phyloP scores from a whole-genome alignment of 192 early-diverging fungal genomes.

The Pilaira anomala region DNA sequence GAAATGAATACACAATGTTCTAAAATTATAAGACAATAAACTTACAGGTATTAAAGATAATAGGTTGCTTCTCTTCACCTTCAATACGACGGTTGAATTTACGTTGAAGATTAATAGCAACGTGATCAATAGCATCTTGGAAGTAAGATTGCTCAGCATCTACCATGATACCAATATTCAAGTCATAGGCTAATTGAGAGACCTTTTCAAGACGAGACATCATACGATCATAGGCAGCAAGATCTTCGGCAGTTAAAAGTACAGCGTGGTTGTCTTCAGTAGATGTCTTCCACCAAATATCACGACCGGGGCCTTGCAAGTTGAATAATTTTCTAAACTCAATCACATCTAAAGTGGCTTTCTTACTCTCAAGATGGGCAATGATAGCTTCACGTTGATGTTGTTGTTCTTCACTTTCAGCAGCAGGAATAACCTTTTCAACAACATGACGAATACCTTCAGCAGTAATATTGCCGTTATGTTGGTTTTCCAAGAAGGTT shows the following conservation, averaged over 20 bases:
- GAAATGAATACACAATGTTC: slow-evolving; percentile 1
- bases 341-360: slow-evolving; percentile 17
- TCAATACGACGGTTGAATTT: slow-evolving; percentile 59
- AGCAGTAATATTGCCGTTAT: slow-evolving; percentile 16
- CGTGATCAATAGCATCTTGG: slow-evolving; percentile 87
- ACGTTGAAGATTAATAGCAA: slow-evolving; percentile 66
- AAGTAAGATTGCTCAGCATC: slow-evolving; percentile 95
- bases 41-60: slow-evolving; percentile 87
- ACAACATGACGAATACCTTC: slow-evolving; percentile 3
- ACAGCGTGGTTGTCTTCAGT: background rate
- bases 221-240: slow-evolving; percentile 68
- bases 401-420: slow-evolving; percentile 6
- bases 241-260: slow-evolving; percentile 48
- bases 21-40: background rate
- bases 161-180: slow-evolving; percentile 76
- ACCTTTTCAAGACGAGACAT: slow-evolving; percentile 64
- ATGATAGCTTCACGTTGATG: slow-evolving; percentile 5
- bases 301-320: slow-evolving; percentile 16
- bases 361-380: background rate
- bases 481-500: slow-evolving; percentile 43
- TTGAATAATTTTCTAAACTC: slow-evolving; percentile 22
- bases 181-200: slow-evolving; percentile 57
- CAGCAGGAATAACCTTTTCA: slow-evolving; percentile 1
- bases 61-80: slow-evolving; percentile 39
- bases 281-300: slow-evolving; percentile 22